Evolutionary conservation across 1,284 basidiomycete genomes (phyloP), one percentile per base, ranked within the genome.

Genomic region (Ganoderma leucocontextum): DNA sequence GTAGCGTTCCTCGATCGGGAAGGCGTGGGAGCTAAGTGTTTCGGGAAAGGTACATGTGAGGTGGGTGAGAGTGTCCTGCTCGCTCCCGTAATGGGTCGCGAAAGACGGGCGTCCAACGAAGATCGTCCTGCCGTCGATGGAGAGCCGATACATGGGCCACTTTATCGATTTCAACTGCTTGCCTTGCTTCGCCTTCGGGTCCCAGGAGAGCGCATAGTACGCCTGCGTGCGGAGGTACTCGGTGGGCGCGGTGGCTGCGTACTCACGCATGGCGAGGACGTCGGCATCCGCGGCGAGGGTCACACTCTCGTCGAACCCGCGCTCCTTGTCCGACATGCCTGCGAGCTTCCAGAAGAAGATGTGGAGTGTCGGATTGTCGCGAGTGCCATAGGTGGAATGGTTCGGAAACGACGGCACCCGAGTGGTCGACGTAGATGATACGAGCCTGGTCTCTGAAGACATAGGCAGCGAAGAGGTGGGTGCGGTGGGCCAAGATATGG

Each of bases 281-380:
- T 52, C 47, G 22, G 6, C 47, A 52, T 25, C 47, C 22, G 47
- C 60, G 1, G 69, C 68, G 3, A 59, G 36, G 8, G 38, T n/a
- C 29, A 71, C 71, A 7, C 73, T 72, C 6, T 65, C 47, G 63
- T 78, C 78, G 47, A 65, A 61, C 0, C 78, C 78, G 10, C 72
- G 73, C 29, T 70, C 39, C 13, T 49, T 60, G 35, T 29, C 47
- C 13, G 65, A 59, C 52, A 72, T 64, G 35, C 64, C 57, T 12
- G 65, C 66, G 29, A 74, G 69, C 29, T 73, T 70, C 68, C 69
- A 75, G 19, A 78, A 58, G 65, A 78, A 77, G 8, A 9, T 2
- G 35, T 59, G 58, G 12, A 65, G 57, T 17, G 33, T 60, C 33
- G 12, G 9, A 12, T 49, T 9, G 12, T 42, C 12, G 15, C 42